Percentiles rank a stretch among this genome's conserved stretches.
Conservation (phyloP, 2,329 filamentous ascomycete genomes). For the Alternaria viburni region DNA sequence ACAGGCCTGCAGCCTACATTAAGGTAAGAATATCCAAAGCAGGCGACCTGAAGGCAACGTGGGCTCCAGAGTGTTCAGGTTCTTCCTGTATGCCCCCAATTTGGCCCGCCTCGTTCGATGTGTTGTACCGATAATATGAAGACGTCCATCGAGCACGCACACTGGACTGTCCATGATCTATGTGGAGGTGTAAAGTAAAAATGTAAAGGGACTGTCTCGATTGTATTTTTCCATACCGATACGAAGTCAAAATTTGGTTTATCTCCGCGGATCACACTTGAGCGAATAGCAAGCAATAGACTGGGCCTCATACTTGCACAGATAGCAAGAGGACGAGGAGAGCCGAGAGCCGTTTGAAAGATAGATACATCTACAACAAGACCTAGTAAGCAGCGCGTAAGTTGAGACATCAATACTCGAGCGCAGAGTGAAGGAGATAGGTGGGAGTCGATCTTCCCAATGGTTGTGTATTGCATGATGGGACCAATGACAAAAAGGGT, state of each 20-base stretch:
- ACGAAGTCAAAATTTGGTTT: not conserved
- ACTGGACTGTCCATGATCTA: not conserved
- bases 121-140: not conserved
- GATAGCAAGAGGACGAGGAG: not conserved
- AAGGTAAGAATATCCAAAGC: not conserved
- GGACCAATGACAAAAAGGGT: constrained; percentile 6
- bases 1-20: not conserved
- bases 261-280: not conserved
- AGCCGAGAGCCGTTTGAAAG: not conserved
- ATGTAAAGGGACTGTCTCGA: not conserved
- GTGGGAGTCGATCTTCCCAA: not conserved
- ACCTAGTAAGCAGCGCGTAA: not conserved
- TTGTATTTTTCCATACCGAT: not conserved
- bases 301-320: not conserved
- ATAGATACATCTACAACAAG: not conserved
- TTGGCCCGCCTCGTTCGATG: not conserved
- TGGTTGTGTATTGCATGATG: constrained; percentile 8
- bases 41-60: not conserved
- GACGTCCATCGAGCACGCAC: not conserved
- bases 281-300: not conserved
- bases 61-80: not conserved
- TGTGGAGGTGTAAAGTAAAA: not conserved
- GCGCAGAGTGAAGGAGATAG: not conserved
- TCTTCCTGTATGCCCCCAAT: not conserved
- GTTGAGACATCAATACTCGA: not conserved